Evolutionary conservation across 78 protist genomes (phyloP).

Genomic region (Dictyostelium intermedium): DNA sequence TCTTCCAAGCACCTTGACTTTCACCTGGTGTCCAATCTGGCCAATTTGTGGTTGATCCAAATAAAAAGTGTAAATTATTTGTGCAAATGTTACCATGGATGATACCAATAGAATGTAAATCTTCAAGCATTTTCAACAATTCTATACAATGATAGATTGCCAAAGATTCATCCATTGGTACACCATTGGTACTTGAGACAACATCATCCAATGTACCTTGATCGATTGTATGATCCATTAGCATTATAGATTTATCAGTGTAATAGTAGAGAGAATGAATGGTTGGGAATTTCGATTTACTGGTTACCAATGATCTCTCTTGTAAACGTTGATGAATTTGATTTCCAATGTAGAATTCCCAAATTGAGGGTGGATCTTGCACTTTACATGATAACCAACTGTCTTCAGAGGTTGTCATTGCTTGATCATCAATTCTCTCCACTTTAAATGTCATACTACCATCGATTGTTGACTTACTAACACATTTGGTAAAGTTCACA

Average conservation of each 20-base stretch:
- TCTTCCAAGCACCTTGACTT: constrained; percentile 64
- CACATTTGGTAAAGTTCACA: neutral
- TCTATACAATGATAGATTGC: constrained; percentile 86
- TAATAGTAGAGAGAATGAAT: constrained; percentile 5
- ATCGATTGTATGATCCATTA: neutral
- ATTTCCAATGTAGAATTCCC: constrained; percentile 21
- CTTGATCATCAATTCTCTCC: neutral
- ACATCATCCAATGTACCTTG: neutral
- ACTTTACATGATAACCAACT: neutral
- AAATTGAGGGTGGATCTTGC: constrained; percentile 31
- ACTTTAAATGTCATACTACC: neutral
- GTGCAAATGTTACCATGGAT: constrained; percentile 85
- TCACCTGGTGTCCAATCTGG: constrained; percentile 33
- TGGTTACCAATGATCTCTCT: neutral
- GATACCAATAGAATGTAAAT: constrained; percentile 66
- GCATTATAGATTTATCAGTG: neutral
- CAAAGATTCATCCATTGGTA: constrained; percentile 55
- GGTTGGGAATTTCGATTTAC: neutral
- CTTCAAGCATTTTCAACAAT: constrained; percentile 41
- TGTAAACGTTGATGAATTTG: constrained; percentile 9
- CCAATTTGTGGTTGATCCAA: neutral
- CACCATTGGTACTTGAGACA: neutral
- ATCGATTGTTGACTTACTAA: neutral
- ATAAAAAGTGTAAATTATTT: constrained; percentile 43
- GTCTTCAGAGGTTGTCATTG: neutral